Evolutionary conservation across 2,329 filamentous ascomycete genomes (phyloP).

Genomic region (Botryosphaeria dothidea): DNA sequence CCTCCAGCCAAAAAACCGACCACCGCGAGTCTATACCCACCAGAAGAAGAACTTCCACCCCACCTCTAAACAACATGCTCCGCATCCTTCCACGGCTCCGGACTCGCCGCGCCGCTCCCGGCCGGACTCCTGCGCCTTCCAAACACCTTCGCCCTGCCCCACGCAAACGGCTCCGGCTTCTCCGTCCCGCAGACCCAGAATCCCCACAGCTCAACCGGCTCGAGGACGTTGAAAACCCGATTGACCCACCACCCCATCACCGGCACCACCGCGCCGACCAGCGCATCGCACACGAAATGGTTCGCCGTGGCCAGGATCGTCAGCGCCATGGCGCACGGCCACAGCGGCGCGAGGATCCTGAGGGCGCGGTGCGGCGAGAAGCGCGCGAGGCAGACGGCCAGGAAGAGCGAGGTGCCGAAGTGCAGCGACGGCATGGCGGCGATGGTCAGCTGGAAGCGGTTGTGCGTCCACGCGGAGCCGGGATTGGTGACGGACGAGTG

Average conservation of each 20-base stretch:
- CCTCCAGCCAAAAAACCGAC: too few species aligned
- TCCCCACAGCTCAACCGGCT: conserved; percentile 22
- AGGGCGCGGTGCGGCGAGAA: conserved; percentile 46
- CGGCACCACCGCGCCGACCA: conserved; percentile 38
- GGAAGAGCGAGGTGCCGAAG: conserved; percentile 45
- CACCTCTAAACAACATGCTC: background rate
- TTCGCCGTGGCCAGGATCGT: conserved; percentile 46
- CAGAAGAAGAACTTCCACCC: too few species aligned
- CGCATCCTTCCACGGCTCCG: background rate
- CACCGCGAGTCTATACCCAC: too few species aligned
- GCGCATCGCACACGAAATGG: conserved; percentile 42
- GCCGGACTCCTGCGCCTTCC: too few species aligned
- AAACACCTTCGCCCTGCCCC: background rate
- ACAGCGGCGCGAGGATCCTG: conserved; percentile 41
- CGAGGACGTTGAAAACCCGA: conserved; percentile 6
- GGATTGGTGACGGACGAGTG: conserved; percentile 29
- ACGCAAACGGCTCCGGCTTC: conserved; percentile 20
- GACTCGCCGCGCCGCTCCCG: background rate
- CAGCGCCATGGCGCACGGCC: conserved; percentile 46
- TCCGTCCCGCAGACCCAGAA: conserved; percentile 25
- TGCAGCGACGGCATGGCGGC: conserved; percentile 54
- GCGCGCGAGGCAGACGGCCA: conserved; percentile 36
- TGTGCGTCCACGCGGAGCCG: conserved; percentile 43
- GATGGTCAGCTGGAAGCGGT: conserved; percentile 50
- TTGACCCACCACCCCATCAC: conserved; percentile 36